These are phyloP conservation scores for Suillus bovinus DNA, from an alignment of 768 basidiomycete species.

Conservation along the genomic window DNA sequence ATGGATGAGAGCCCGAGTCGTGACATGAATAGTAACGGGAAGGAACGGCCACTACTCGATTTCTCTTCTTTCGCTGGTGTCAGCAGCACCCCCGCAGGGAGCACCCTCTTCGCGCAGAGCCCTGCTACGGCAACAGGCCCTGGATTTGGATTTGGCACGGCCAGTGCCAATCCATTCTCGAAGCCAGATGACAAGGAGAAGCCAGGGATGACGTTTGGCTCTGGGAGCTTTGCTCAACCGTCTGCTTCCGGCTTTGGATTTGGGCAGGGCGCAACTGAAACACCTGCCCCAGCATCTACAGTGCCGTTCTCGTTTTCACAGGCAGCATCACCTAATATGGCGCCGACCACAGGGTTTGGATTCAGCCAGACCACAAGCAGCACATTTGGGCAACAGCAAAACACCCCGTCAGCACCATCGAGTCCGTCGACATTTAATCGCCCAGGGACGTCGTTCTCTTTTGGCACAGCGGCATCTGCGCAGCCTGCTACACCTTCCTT, in stretches of 20 bases:
- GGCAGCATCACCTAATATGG: conserved; percentile 34
- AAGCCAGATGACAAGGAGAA: conserved; percentile 47
- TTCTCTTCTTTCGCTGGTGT: conserved; percentile 50
- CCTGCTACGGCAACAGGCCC: conserved; percentile 31
- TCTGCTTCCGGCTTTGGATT: conserved; percentile 47
- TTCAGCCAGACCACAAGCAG: conserved; percentile 43
- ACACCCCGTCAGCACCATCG: conserved; percentile 47
- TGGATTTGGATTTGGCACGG: conserved; percentile 35
- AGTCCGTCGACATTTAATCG: conserved; percentile 62
- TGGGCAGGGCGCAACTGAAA: conserved; percentile 41
- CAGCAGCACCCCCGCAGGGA: conserved; percentile 30
- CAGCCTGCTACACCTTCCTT: conserved; percentile 40
- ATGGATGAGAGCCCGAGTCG: conserved; percentile 85
- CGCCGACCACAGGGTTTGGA: conserved; percentile 42
- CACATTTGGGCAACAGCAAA: conserved; percentile 43
- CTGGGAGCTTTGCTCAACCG: conserved; percentile 44
- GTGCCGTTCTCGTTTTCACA: conserved; percentile 52
- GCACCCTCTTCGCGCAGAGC: conserved; percentile 36
- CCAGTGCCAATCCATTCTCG: conserved; percentile 46
- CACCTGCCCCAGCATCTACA: conserved; percentile 40
- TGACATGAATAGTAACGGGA: conserved; percentile 50
- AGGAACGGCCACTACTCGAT: conserved; percentile 41
- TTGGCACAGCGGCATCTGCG: conserved; percentile 42
- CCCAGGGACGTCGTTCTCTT: conserved; percentile 43
- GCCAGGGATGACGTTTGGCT: conserved; percentile 40